Evolutionary conservation across 371 early-diverging fungal genomes (phyloP).

Genomic region (Syncephalis fuscata): DNA sequence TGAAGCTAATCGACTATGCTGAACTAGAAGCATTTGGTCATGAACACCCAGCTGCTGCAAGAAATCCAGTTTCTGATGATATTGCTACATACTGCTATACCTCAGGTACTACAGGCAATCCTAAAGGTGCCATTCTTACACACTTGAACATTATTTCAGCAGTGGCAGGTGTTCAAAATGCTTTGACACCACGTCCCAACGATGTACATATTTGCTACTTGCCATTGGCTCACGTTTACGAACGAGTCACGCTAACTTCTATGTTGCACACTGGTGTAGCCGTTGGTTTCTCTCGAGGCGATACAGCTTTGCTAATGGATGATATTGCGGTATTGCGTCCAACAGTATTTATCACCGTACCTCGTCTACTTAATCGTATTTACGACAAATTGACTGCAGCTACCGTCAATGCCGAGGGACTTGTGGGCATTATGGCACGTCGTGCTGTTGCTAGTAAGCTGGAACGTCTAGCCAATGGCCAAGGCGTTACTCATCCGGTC

Average conservation of each 20-base stretch:
- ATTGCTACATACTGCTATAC: constrained; percentile 94
- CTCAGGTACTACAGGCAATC: constrained; percentile 74
- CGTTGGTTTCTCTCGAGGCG: constrained; percentile 76
- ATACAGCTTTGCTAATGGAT: constrained; percentile 52
- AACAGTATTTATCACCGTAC: constrained; percentile 75
- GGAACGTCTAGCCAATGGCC: constrained; percentile 31
- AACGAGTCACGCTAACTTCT: constrained; percentile 36
- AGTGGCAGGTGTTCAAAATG: constrained; percentile 10
- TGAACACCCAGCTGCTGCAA: constrained; percentile 14
- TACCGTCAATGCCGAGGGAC: constrained; percentile 39
- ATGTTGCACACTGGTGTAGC: constrained; percentile 28
- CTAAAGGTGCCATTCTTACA: constrained; percentile 40
- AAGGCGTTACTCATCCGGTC: constrained; percentile 44
- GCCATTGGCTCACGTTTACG: constrained; percentile 66
- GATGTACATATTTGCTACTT: constrained; percentile 2
- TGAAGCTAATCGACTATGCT: constrained; percentile 28
- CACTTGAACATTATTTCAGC: constrained; percentile 29
- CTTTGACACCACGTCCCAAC: not conserved
- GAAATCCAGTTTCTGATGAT: constrained; percentile 27
- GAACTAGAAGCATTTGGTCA: constrained; percentile 40
- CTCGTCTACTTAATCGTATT: constrained; percentile 78
- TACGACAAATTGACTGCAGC: constrained; percentile 57
- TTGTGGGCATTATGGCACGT: constrained; percentile 42
- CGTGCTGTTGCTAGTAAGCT: constrained; percentile 39
- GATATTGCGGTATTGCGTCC: constrained; percentile 72